A percentile compares a stretch with the other conserved stretches of the same genome.
These are phyloP conservation scores for Phaeosphaeria sp. DNA, from an alignment of 2,329 filamentous ascomycete species.

Conservation along the genomic window DNA sequence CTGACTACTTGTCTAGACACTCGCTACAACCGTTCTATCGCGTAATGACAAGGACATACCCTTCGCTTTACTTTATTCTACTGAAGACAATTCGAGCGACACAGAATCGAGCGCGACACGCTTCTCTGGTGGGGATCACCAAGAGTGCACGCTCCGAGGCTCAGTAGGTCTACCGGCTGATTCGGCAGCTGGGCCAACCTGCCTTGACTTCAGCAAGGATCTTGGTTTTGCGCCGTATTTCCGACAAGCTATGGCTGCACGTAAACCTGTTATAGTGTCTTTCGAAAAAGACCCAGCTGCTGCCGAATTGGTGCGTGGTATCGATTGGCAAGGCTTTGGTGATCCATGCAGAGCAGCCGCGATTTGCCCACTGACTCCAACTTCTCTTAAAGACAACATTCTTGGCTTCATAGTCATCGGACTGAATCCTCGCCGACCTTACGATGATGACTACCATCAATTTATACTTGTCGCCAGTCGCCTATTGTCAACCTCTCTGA, in stretches of 20 bases:
- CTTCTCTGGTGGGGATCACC: slow-evolving; percentile 8
- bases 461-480: slow-evolving; percentile 46
- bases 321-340: slow-evolving; percentile 43
- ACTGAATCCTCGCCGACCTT: slow-evolving; percentile 47
- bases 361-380: slow-evolving; percentile 46
- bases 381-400: slow-evolving; percentile 38
- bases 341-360: slow-evolving; percentile 42
- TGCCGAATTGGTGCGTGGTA: slow-evolving; percentile 29
- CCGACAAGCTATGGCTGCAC: slow-evolving; percentile 31
- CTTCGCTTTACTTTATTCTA: slow-evolving; percentile 34
- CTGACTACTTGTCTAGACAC: slow-evolving; percentile 25
- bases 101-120: slow-evolving; percentile 12
- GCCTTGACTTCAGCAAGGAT: slow-evolving; percentile 26
- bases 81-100: slow-evolving; percentile 15
- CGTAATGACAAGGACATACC: slow-evolving; percentile 65
- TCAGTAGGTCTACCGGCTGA: slow-evolving; percentile 25
- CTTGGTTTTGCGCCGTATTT: slow-evolving; percentile 34
- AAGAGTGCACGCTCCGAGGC: slow-evolving; percentile 30
- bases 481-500: slow-evolving; percentile 47
- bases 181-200: slow-evolving; percentile 27
- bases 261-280: slow-evolving; percentile 35
- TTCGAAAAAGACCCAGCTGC: slow-evolving; percentile 37
- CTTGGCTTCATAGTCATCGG: slow-evolving; percentile 51
- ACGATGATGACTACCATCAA: slow-evolving; percentile 48
- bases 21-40: slow-evolving; percentile 70